phyloP scores from a whole-genome alignment of 352 stramenopile species.

The Phytopythium ostracodes region DNA sequence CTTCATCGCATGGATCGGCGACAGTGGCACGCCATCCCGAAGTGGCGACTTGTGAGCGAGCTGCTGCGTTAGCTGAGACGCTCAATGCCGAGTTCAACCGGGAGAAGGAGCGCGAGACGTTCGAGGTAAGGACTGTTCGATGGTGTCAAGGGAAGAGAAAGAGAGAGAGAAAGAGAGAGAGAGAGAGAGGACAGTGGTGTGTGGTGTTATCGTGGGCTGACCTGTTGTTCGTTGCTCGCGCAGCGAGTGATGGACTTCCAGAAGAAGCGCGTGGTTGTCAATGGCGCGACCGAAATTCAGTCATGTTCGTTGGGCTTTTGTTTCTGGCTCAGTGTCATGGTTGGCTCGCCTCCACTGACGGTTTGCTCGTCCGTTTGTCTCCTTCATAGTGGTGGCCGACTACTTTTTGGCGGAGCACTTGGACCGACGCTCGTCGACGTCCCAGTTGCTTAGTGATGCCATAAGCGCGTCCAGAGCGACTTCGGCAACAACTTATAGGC shows the following conservation, averaged over 20 bases:
- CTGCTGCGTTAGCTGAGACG: slow-evolving; percentile 18
- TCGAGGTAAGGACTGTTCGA: slow-evolving; percentile 19
- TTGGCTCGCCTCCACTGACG: not conserved
- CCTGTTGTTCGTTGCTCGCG: not conserved
- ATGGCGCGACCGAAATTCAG: slow-evolving; percentile 26
- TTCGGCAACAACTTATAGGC: not conserved
- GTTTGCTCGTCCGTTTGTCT: not conserved
- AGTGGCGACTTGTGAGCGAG: slow-evolving; percentile 16
- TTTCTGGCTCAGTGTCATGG: not conserved
- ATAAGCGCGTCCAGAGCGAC: not conserved
- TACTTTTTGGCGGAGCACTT: slow-evolving; percentile 37
- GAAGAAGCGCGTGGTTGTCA: slow-evolving; percentile 28
- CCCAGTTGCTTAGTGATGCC: slow-evolving; percentile 19
- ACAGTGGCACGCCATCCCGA: slow-evolving; percentile 1
- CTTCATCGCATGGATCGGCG: not conserved
- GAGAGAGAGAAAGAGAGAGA: no score
- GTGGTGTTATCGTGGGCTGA: no score
- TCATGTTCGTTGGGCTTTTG: slow-evolving; percentile 12
- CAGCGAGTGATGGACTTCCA: slow-evolving; percentile 46
- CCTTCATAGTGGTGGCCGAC: slow-evolving; percentile 25
- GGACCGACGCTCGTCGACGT: slow-evolving; percentile 24
- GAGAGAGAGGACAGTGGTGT: no score
- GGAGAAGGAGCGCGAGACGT: slow-evolving; percentile 23
- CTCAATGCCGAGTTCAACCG: slow-evolving; percentile 42
- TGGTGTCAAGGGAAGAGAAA: not conserved